phyloP scores from a whole-genome alignment of 148 eudicot species.

The Rhododendron mucronatum region DNA sequence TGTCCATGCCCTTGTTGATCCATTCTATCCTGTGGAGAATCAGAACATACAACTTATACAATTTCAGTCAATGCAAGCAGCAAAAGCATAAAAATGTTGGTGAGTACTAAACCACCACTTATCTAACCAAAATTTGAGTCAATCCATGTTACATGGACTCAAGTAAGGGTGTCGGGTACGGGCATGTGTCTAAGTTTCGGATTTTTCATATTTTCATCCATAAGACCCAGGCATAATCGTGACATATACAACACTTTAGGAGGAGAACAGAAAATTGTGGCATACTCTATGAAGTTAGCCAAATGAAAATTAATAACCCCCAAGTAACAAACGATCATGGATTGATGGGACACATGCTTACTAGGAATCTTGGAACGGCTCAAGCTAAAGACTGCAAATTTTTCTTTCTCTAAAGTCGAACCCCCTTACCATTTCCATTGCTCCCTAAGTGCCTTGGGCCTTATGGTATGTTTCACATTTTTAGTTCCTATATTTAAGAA shows the following conservation, averaged over 20 bases:
- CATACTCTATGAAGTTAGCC: background rate
- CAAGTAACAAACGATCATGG: background rate
- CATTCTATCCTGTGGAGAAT: slow-evolving; percentile 34
- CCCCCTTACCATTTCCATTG: background rate
- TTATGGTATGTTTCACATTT: background rate
- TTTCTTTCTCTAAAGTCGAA: background rate
- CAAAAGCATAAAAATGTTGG: background rate
- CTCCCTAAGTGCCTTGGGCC: background rate
- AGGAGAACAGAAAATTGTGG: background rate
- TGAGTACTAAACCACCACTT: background rate
- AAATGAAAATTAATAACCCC: background rate
- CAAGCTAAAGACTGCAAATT: background rate
- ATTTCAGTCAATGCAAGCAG: background rate
- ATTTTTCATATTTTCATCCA: background rate
- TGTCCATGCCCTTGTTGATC: slow-evolving; percentile 67
- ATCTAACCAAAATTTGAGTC: background rate
- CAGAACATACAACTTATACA: background rate
- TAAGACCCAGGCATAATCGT: background rate
- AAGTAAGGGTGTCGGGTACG: background rate
- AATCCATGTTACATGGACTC: background rate
- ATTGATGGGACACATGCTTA: background rate
- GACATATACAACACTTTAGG: background rate
- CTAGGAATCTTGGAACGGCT: background rate
- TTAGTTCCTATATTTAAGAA: background rate
- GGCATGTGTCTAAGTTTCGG: background rate